Evolutionary conservation across 306 rosid species (phyloP).

Genomic region (Casuarina glauca): DNA sequence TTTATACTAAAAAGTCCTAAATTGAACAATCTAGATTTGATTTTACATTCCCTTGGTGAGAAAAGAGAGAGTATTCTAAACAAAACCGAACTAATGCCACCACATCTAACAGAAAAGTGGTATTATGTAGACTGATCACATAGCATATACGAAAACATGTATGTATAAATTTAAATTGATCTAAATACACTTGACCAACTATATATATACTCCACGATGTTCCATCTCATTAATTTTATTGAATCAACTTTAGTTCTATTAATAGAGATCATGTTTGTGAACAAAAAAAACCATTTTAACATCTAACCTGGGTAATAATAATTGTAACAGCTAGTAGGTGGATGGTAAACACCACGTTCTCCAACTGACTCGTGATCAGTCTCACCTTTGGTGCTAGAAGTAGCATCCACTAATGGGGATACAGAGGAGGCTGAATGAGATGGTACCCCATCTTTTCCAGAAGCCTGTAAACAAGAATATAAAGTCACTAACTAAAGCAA

Average conservation of each 20-base stretch:
- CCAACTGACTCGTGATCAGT: slow-evolving; percentile 42
- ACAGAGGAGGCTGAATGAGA: slow-evolving; percentile 30
- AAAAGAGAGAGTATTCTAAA: too few relatives aligned
- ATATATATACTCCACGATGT: background rate
- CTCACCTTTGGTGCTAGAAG: slow-evolving; percentile 54
- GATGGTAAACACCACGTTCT: slow-evolving; percentile 44
- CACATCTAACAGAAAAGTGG: background rate
- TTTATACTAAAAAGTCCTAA: background rate
- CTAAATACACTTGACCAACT: background rate
- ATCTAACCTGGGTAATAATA: slow-evolving; percentile 52
- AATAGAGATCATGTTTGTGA: slow-evolving; percentile 2
- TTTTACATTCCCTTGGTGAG: background rate
- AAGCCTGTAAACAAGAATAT: slow-evolving; percentile 41
- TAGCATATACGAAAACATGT: too few relatives aligned
- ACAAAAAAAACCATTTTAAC: slow-evolving; percentile 24
- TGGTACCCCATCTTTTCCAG: slow-evolving; percentile 43
- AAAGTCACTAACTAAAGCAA: background rate
- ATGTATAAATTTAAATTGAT: background rate
- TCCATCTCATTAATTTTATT: background rate
- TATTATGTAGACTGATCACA: background rate
- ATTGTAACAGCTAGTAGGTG: slow-evolving; percentile 44
- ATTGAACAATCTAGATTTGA: background rate
- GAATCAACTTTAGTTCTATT: background rate
- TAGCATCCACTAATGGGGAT: slow-evolving; percentile 34
- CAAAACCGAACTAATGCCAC: background rate